phyloP scores from a whole-genome alignment of 164 flowering plant species.

The Houttuynia cordata region DNA sequence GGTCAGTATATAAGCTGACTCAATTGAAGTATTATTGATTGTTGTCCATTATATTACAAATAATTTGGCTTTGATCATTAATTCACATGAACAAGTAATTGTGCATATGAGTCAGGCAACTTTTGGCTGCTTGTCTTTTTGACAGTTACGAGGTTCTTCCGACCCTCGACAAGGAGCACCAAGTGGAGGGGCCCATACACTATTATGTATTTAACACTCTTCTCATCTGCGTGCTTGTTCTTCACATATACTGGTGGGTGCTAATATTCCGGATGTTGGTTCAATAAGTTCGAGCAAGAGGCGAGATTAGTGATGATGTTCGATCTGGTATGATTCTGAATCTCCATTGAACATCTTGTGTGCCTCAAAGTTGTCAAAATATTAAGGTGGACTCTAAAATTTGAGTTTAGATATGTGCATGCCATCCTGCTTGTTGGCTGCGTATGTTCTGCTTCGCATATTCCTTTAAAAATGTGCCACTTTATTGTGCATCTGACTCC shows the following conservation, averaged over 20 bases:
- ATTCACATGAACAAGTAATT: neutral
- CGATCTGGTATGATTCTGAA: constrained; percentile 62
- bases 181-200: constrained; percentile 62
- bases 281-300: constrained; percentile 77
- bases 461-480: neutral
- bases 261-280: constrained; percentile 84
- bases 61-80: neutral
- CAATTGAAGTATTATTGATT: neutral
- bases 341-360: neutral
- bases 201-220: constrained; percentile 81
- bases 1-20: constrained; percentile 28
- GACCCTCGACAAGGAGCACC: constrained; percentile 52
- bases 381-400: neutral
- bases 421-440: neutral
- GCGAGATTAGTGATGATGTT: constrained; percentile 80
- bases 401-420: neutral
- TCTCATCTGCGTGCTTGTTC: constrained; percentile 70
- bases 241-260: constrained; percentile 90
- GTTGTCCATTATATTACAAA: too few relatives aligned
- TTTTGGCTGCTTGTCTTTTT: neutral
- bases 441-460: too few relatives aligned
- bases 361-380: neutral
- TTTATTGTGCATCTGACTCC: neutral
- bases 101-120: neutral
- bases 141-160: constrained; percentile 77